These are phyloP conservation scores for Linnemannia hyalina DNA, from an alignment of 192 early-diverging fungal species.

Conservation along the genomic window DNA sequence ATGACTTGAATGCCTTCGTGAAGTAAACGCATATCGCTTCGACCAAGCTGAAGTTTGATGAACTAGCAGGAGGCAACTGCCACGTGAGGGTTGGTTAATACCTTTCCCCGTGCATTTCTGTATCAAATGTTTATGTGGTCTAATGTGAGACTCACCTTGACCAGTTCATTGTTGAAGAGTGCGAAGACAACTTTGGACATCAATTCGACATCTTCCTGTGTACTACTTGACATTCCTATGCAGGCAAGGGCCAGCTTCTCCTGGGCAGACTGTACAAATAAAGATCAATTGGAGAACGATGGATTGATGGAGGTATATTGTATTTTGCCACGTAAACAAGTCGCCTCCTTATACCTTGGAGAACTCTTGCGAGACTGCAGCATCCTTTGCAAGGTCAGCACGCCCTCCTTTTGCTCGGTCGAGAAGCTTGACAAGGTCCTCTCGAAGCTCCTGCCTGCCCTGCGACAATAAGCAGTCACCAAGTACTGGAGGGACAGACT, in stretches of 20 bases:
- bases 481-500: neutral
- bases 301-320: neutral
- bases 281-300: neutral
- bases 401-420: constrained; percentile 16
- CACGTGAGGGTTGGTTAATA: neutral
- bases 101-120: neutral
- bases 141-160: constrained; percentile 27
- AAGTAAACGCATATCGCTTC: constrained; percentile 24
- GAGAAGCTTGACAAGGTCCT: constrained; percentile 9
- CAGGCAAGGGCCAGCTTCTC: constrained; percentile 25
- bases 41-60: neutral
- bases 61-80: constrained; percentile 1
- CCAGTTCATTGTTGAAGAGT: constrained; percentile 34
- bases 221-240: neutral
- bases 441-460: neutral
- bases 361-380: neutral
- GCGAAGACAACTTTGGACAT: constrained; percentile 26
- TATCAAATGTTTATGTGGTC: neutral
- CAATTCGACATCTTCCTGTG: constrained; percentile 17
- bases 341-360: constrained; percentile 9
- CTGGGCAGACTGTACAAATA: constrained; percentile 9
- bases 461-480: neutral
- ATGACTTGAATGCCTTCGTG: constrained; percentile 8
- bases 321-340: neutral
- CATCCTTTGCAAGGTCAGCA: neutral